phyloP scores from a whole-genome alignment of 805 yeast genomes.

The Wickerhamomyces alni region DNA sequence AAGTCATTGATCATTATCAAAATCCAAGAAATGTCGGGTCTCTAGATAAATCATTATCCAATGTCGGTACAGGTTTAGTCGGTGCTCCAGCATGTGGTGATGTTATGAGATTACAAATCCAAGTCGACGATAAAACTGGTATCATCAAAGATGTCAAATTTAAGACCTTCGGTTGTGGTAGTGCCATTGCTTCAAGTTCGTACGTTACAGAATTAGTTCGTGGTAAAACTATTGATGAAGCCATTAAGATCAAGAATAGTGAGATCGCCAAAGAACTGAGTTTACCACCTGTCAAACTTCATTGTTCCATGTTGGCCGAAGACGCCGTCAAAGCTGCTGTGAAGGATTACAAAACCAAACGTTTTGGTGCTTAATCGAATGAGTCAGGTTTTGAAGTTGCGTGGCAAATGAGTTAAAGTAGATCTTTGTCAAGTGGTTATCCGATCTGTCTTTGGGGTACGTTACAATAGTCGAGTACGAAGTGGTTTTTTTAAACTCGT shows the following conservation, averaged over 20 bases:
- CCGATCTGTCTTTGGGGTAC: no score
- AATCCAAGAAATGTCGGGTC: constrained; percentile 97
- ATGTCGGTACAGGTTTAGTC: constrained; percentile 94
- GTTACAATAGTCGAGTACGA: no score
- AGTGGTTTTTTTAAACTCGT: no score
- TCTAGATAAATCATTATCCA: constrained; percentile 63
- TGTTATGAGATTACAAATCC: constrained; percentile 95
- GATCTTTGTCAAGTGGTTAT: no score
- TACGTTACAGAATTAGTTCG: constrained; percentile 93
- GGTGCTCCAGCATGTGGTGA: constrained; percentile 99
- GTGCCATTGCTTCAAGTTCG: constrained; percentile 94
- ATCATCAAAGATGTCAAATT: constrained; percentile 91
- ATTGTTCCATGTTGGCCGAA: constrained; percentile 98
- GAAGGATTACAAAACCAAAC: constrained; percentile 87
- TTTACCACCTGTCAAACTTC: constrained; percentile 94
- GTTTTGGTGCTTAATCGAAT: constrained; percentile 33
- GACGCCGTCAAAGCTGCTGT: constrained; percentile 98
- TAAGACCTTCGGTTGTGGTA: constrained; percentile 99
- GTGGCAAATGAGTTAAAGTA: no score
- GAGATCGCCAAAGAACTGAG: constrained; percentile 91
- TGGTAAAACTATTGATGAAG: constrained; percentile 93
- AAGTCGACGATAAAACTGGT: constrained; percentile 87
- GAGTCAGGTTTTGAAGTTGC: no score
- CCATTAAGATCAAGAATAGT: constrained; percentile 87
- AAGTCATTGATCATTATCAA: constrained; percentile 92